These are phyloP conservation scores for Akebia trifoliata DNA, from an alignment of 164 flowering plant genomes.

Conservation along the genomic window DNA sequence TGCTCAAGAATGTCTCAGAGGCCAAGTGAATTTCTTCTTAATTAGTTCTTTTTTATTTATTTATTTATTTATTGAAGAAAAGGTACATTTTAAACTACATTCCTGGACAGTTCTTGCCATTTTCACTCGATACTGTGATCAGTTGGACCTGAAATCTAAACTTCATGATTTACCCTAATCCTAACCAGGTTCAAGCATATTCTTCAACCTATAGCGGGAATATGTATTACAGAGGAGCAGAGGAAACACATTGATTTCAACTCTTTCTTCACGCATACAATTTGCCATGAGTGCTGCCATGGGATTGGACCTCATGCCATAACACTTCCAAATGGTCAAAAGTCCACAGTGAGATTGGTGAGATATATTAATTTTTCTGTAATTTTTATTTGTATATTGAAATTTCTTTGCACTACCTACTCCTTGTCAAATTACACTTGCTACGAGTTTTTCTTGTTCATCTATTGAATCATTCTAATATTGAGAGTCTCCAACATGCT, in stretches of 20 bases:
- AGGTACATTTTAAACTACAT: background rate
- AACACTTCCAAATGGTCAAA: slow-evolving; percentile 70
- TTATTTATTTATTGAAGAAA: background rate
- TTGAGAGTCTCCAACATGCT: too few relatives aligned
- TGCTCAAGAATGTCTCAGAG: slow-evolving; percentile 95
- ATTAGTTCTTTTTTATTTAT: background rate
- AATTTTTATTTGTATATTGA: background rate
- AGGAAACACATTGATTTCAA: slow-evolving; percentile 68
- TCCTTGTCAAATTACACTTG: too few relatives aligned
- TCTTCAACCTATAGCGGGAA: slow-evolving; percentile 77
- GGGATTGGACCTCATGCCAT: slow-evolving; percentile 96
- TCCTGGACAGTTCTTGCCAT: background rate
- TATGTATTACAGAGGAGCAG: slow-evolving; percentile 65
- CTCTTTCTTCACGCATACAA: slow-evolving; percentile 90
- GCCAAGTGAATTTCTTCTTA: slow-evolving; percentile 58
- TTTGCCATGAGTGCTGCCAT: slow-evolving; percentile 96
- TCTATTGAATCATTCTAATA: too few relatives aligned
- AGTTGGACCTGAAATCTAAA: background rate
- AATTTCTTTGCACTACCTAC: background rate
- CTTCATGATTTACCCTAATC: slow-evolving; percentile 6
- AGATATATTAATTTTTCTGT: slow-evolving; percentile 12
- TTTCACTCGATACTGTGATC: background rate
- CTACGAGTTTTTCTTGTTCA: too few relatives aligned
- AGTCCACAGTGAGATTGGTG: slow-evolving; percentile 92
- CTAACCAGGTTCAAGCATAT: slow-evolving; percentile 75